Base-by-base conservation (phyloP, 495 filamentous ascomycete species). In the Daldinia concentrica region DNA sequence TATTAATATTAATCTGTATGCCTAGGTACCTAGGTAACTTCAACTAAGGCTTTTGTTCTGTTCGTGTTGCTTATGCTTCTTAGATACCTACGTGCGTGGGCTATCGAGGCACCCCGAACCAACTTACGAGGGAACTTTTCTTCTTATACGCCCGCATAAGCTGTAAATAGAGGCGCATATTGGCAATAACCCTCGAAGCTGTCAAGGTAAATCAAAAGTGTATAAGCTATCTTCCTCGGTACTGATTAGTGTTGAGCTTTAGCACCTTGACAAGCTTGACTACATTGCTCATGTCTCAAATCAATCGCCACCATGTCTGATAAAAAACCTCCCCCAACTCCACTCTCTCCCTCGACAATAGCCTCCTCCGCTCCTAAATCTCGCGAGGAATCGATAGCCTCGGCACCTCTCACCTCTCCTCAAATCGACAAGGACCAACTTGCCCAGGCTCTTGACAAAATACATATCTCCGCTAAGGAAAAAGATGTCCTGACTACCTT, bases 401-500 rank as follows among this genome's bases (percentile, higher is more conserved):
- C 92, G 19, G 66, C 88, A 14, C 87, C 88, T 15, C 86, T 82
- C 17, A 79, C 79, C 5, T 79, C 87, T 6, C 83, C 85, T 24
- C 75, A 80, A 22, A 79, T 90, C 60, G 91, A 94, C 76, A 89
- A 86, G 75, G 90, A 92, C 59, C 87, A 88, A 15, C 85, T 93
- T 19, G 86, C 91, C 19, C 86, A 92, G 61, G 85, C 90, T 14
- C 86, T 98, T 36, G 92, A 95, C 78, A 88, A 92, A 59, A 97
- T 97, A 36, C 94, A 98, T 80, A 92, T 81, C 15, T 84, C 90
- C 22, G 92, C 94, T 6, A 94, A 90, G 71, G 91, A 92, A 68
- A 91, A 92, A 12, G 90, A 90, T 34, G 85, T 87, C 36, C 82
- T 97, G 12, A 97, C 93, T 9, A 93, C 92, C 19, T 98, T 98